Evolutionary conservation across 768 basidiomycete genomes (phyloP), one percentile per base, ranked within the genome.

Genomic region (Clavulina sp.): DNA sequence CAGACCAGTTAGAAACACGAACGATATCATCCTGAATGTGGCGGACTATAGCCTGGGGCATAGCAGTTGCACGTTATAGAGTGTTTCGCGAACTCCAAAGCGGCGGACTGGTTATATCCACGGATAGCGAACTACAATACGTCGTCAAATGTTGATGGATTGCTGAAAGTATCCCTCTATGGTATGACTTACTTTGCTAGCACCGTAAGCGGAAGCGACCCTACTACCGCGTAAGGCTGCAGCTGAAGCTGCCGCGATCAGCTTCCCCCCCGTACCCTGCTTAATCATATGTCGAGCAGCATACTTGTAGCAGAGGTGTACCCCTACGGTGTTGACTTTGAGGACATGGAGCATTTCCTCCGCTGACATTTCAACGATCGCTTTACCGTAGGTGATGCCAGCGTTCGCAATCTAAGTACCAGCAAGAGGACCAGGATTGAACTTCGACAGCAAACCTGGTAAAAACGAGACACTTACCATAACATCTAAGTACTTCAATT

Each of bases 231-330:
- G 34, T 9, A 29, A 53, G 19, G 68, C 68, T 5, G 62, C 62
- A 64, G 71, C 69, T 34, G 64, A 66, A 9, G 69, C 69, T 52
- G 72, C 65, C 60, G 79, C 73, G 26, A 80, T 69, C 53, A 81
- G 75, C 18, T 73, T 66, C 1, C 78, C 75, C 16, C 75, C 71
- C 4, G 62, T 64, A 0, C 71, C 69, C 63, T 75, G 74, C 5
- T 58, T 52, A 6, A 77, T 68, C 80, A 81, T 81, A 57, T 75
- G 72, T 48, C 64, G 65, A 16, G 75, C 78, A 1, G 78, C 80
- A 53, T 78, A 68, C 50, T 79, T 76, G 41, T 80, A 80, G 59
- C 75, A 80, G 54, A 75, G 68, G 64, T 75, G 78, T 2, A 70
- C 64, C 33, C 77, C 78, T 50, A 73, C 54, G 71, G 66, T 66